Percentiles rank a stretch among this genome's conserved stretches.
phyloP scores from a whole-genome alignment of 2,329 filamentous ascomycete species.

The Colletotrichum lupini region DNA sequence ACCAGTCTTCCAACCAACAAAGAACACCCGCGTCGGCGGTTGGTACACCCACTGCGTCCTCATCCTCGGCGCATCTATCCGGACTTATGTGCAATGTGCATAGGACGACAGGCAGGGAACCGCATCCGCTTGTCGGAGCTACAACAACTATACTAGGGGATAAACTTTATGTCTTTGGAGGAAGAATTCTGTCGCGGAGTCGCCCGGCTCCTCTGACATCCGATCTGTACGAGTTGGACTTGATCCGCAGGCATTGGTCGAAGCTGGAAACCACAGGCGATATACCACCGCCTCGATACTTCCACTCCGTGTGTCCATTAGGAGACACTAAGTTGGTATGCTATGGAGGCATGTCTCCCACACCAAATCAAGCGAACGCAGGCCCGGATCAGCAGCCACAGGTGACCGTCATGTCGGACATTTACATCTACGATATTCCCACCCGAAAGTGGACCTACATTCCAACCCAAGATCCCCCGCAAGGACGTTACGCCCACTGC shows the following conservation, averaged over 20 bases:
- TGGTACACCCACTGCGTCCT: conserved; percentile 56
- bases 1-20: conserved; percentile 57
- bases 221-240: conserved; percentile 92
- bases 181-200: conserved; percentile 85
- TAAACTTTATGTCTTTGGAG: conserved; percentile 96
- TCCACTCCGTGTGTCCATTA: conserved; percentile 93
- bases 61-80: conserved; percentile 69
- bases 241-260: conserved; percentile 92
- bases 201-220: conserved; percentile 84
- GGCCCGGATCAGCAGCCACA: conserved; percentile 79
- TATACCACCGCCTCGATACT: conserved; percentile 90
- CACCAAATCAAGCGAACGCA: conserved; percentile 58
- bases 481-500: conserved; percentile 96
- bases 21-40: conserved; percentile 48
- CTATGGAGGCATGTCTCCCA: conserved; percentile 97
- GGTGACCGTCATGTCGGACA: conserved; percentile 97
- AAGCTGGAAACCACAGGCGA: conserved; percentile 88
- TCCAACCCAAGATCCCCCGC: conserved; percentile 81
- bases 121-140: conserved; percentile 90
- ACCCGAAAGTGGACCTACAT: conserved; percentile 88
- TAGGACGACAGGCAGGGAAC: conserved; percentile 90
- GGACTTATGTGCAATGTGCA: conserved; percentile 79
- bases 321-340: conserved; percentile 97
- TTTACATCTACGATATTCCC: conserved; percentile 91
- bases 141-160: conserved; percentile 96